Evolutionary conservation across 805 yeast genomes (phyloP).

Genomic region (Debaryomyces tyrocola): DNA sequence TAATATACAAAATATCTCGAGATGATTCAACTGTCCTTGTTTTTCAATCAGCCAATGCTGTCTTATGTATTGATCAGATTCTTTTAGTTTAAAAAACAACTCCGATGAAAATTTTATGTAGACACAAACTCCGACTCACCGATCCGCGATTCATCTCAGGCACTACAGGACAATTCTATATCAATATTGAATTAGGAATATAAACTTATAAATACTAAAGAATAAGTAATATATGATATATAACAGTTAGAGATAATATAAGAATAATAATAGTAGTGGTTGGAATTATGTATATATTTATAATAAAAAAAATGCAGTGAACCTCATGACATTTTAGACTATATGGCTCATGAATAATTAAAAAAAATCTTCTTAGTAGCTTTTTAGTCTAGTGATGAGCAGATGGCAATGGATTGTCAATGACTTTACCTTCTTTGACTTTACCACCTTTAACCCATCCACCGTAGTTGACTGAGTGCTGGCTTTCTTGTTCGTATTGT

Average conservation of each 20-base stretch:
- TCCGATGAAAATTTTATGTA: not conserved
- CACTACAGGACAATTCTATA: not conserved
- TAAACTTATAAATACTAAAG: not conserved
- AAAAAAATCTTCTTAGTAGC: not conserved
- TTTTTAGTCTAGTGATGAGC: constrained; percentile 29
- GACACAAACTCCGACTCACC: not conserved
- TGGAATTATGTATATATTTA: not conserved
- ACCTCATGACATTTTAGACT: too few relatives aligned
- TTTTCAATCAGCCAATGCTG: too few relatives aligned
- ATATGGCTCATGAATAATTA: constrained; percentile 2
- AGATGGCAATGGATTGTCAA: constrained; percentile 57
- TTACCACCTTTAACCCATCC: constrained; percentile 73
- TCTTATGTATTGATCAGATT: not conserved
- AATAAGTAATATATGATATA: not conserved
- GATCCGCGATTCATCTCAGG: not conserved
- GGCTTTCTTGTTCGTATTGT: constrained; percentile 52
- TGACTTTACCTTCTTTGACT: constrained; percentile 61
- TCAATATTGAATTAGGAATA: not conserved
- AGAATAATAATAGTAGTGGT: not conserved
- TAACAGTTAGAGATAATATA: not conserved
- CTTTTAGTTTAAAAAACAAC: not conserved
- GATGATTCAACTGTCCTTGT: too few relatives aligned
- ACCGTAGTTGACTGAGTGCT: constrained; percentile 57
- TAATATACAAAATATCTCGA: too few relatives aligned
- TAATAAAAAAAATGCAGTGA: not conserved